Evolutionary conservation across 2,329 filamentous ascomycete species (phyloP), one percentile per base, ranked within the genome.

Genomic region (Nakataea oryzae): DNA sequence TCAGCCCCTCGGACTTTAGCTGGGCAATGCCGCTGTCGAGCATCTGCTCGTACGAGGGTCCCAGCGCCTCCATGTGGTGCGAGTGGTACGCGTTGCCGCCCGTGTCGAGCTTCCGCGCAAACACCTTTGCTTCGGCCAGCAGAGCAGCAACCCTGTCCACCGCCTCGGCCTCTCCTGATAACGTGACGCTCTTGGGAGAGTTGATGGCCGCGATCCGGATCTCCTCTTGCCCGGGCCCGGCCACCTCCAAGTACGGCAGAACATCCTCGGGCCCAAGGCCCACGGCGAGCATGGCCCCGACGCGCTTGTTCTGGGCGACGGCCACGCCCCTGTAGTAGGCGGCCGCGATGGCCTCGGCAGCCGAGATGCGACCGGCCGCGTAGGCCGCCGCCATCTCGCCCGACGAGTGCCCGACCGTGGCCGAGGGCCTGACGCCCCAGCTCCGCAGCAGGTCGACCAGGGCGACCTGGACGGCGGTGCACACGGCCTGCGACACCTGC

Each of bases 221-320:
- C 28, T 17, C n/a, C n/a, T n/a, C n/a, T n/a, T n/a, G n/a, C n/a
- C n/a, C n/a, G n/a, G n/a, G n/a, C n/a, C n/a, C n/a, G n/a, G n/a
- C n/a, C n/a, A n/a, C n/a, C n/a, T n/a, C n/a, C n/a, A 47, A 21
- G n/a, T n/a, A n/a, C n/a, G n/a, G n/a, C n/a, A n/a, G n/a, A n/a
- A n/a, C 58, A 24, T 24, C 57, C 3, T 59, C 57, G n/a, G n/a
- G n/a, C 17, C n/a, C 6, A 21, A 13, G 1, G 73, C 71, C 1
- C 76, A 73, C 77, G 62, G 79, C 74, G 75, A 81, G 79, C 50
- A 69, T 70, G 0, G 76, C 77, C 12, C n/a, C n/a, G n/a, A n/a
- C n/a, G n/a, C n/a, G n/a, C n/a, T n/a, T 41, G 30, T n/a, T 21
- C 30, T 24, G 12, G 24, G 24, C 26, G 14, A 13, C 30, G 26